Conservation (phyloP, 2,329 filamentous ascomycete species). For the Decorospora gaudefroyi region DNA sequence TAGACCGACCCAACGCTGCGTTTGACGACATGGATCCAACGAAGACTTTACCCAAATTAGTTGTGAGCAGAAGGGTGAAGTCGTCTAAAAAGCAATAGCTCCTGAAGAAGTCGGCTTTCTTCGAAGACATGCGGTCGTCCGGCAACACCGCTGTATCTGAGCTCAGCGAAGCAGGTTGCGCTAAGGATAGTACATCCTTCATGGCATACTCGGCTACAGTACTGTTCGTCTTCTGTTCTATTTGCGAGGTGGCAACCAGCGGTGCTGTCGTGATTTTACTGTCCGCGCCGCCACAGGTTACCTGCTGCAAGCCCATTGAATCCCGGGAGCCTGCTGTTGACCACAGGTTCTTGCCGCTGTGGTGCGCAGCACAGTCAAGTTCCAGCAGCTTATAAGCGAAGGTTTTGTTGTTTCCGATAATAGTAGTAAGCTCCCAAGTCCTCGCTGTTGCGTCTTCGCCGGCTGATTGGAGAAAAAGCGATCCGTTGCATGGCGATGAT, state of each 20-base stretch:
- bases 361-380: slow-evolving; percentile 63
- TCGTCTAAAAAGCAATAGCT: slow-evolving; percentile 66
- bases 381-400: slow-evolving; percentile 54
- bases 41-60: slow-evolving; percentile 62
- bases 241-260: slow-evolving; percentile 8
- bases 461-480: slow-evolving; percentile 66
- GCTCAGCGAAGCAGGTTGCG: background rate
- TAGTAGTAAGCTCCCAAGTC: slow-evolving; percentile 60
- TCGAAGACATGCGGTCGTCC: slow-evolving; percentile 24
- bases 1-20: background rate
- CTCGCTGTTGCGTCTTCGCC: slow-evolving; percentile 83
- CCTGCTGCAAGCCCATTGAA: slow-evolving; percentile 11
- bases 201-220: slow-evolving; percentile 32
- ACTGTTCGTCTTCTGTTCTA: background rate
- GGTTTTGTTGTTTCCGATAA: background rate
- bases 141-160: background rate
- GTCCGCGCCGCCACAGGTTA: slow-evolving; percentile 73
- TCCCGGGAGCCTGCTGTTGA: slow-evolving; percentile 49
- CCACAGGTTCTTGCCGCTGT: slow-evolving; percentile 92
- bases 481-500: slow-evolving; percentile 44
- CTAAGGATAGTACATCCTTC: slow-evolving; percentile 28
- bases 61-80: slow-evolving; percentile 61
- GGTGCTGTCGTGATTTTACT: slow-evolving; percentile 58
- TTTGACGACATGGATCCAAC: slow-evolving; percentile 33
- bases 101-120: slow-evolving; percentile 54